phyloP scores from a whole-genome alignment of 1,139 yeast species.

The Pichia cactophila region DNA sequence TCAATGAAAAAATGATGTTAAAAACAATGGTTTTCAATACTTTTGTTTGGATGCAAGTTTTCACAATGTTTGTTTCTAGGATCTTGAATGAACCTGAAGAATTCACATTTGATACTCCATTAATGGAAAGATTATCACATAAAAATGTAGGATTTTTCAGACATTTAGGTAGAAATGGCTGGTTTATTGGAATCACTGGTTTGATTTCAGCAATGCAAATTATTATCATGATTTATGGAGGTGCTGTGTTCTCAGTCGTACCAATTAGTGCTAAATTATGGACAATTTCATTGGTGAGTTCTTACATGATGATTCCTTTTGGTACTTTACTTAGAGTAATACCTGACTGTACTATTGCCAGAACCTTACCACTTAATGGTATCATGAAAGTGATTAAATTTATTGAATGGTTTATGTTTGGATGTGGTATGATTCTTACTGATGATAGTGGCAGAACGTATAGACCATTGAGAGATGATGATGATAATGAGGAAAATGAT shows the following conservation, averaged over 20 bases:
- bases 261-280: conserved; percentile 80
- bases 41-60: conserved; percentile 96
- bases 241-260: conserved; percentile 82
- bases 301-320: conserved; percentile 72
- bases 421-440: conserved; percentile 13
- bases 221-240: conserved; percentile 93
- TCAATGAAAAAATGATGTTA: conserved; percentile 50
- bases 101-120: conserved; percentile 54
- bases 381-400: conserved; percentile 42
- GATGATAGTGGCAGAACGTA: conserved; percentile 4
- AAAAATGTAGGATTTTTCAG: conserved; percentile 73
- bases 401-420: conserved; percentile 41
- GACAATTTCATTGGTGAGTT: conserved; percentile 84
- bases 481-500: not conserved
- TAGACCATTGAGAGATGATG: not conserved
- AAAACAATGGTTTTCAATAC: conserved; percentile 88
- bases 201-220: conserved; percentile 81
- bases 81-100: conserved; percentile 62
- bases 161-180: conserved; percentile 74
- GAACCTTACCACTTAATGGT: conserved; percentile 58
- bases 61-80: conserved; percentile 86
- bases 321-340: conserved; percentile 69
- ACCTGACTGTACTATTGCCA: conserved; percentile 74
- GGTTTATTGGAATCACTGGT: conserved; percentile 62
- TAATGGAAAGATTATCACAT: conserved; percentile 50